These are phyloP conservation scores for Aspergillus egyptiacus DNA, from an alignment of 495 filamentous ascomycete species.

Conservation along the genomic window DNA sequence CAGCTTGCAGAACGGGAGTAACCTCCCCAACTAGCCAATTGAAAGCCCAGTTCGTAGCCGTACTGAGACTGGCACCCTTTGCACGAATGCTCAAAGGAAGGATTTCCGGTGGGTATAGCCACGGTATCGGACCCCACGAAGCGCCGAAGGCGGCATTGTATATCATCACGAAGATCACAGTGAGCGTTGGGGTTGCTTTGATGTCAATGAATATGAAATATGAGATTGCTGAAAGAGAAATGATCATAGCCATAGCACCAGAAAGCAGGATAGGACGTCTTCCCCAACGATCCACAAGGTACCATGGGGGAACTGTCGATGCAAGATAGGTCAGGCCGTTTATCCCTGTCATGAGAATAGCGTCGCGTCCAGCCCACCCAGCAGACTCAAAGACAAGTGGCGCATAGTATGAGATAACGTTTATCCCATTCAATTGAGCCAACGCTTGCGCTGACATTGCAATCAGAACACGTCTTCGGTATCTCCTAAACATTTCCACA, in stretches of 20 bases:
- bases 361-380: constrained; percentile 83
- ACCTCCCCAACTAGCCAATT: constrained; percentile 96
- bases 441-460: constrained; percentile 97
- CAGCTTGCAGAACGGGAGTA: constrained; percentile 86
- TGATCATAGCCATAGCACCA: constrained; percentile 83
- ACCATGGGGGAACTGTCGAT: constrained; percentile 94
- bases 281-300: constrained; percentile 90
- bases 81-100: constrained; percentile 93
- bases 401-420: constrained; percentile 98
- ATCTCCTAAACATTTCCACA: constrained; percentile 89
- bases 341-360: constrained; percentile 95
- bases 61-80: constrained; percentile 95
- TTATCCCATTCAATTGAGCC: constrained; percentile 96
- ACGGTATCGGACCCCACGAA: constrained; percentile 98
- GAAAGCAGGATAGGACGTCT: constrained; percentile 84
- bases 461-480: constrained; percentile 88
- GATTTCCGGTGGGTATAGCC: constrained; percentile 98
- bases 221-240: constrained; percentile 86
- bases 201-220: constrained; percentile 93
- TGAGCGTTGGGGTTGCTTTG: constrained; percentile 65
- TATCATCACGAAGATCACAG: constrained; percentile 93
- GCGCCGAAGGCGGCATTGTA: constrained; percentile 98
- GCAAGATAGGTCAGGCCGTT: constrained; percentile 88
- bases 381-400: constrained; percentile 95
- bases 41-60: constrained; percentile 95